Evolutionary conservation across 345 rosid genomes (phyloP).

Genomic region (Dovyalis caffra): DNA sequence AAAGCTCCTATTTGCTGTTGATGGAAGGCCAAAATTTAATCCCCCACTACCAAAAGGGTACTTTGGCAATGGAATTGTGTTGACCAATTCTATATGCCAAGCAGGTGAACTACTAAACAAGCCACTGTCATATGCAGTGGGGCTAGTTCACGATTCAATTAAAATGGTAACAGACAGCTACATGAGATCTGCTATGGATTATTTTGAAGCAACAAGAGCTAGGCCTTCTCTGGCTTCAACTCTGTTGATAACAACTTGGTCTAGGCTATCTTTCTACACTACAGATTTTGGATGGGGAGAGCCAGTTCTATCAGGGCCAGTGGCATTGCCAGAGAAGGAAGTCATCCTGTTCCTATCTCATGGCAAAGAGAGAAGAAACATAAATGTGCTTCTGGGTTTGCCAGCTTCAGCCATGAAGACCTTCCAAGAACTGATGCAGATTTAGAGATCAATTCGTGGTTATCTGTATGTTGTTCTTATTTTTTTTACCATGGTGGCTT

Average conservation of each 20-base stretch:
- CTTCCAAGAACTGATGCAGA: conserved; percentile 55
- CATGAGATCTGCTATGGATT: conserved; percentile 96
- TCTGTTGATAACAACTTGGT: conserved; percentile 87
- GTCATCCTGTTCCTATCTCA: conserved; percentile 79
- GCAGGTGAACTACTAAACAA: conserved; percentile 63
- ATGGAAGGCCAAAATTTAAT: conserved; percentile 73
- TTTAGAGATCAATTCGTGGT: conserved; percentile 20
- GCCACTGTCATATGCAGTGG: conserved; percentile 59
- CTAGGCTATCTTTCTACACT: conserved; percentile 68
- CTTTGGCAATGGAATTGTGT: conserved; percentile 82
- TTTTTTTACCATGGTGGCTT: neutral
- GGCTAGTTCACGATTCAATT: conserved; percentile 65
- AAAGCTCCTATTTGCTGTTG: conserved; percentile 86
- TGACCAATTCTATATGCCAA: conserved; percentile 63
- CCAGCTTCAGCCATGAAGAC: conserved; percentile 75
- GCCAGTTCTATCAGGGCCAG: conserved; percentile 79
- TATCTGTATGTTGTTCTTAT: neutral
- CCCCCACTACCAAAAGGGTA: conserved; percentile 85
- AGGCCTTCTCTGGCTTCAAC: conserved; percentile 86
- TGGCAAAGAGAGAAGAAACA: conserved; percentile 75
- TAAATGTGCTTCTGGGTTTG: conserved; percentile 83
- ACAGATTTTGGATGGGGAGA: conserved; percentile 96
- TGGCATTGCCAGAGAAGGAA: conserved; percentile 88
- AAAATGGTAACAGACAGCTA: conserved; percentile 72
- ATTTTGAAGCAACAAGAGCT: conserved; percentile 75